Evolutionary conservation across 306 rosid genomes (phyloP).

Genomic region (Astragalus membranaceus): DNA sequence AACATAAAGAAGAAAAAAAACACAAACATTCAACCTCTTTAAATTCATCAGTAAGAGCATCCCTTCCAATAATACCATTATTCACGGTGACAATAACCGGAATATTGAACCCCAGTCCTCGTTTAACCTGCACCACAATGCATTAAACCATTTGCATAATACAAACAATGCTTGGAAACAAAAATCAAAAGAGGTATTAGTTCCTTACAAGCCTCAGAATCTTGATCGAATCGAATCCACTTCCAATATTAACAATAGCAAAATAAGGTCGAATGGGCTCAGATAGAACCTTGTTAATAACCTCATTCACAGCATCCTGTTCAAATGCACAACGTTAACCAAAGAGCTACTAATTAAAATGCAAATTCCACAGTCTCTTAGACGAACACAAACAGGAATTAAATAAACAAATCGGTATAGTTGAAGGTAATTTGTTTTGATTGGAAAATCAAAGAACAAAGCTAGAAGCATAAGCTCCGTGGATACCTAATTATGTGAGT

Average conservation of each 20-base stretch:
- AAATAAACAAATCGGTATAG: background rate
- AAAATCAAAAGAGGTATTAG: background rate
- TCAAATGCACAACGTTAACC: background rate
- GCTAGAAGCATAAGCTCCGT: background rate
- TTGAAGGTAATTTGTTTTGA: background rate
- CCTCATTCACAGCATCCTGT: slow-evolving; percentile 65
- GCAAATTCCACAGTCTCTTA: background rate
- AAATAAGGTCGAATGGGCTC: slow-evolving; percentile 75
- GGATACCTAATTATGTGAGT: background rate
- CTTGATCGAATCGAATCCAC: slow-evolving; percentile 29
- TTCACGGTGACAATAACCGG: slow-evolving; percentile 47
- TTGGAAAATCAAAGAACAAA: background rate
- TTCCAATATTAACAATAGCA: slow-evolving; percentile 49
- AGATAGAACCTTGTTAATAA: slow-evolving; percentile 45
- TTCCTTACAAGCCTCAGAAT: slow-evolving; percentile 43
- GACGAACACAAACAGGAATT: background rate
- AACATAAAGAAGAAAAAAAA: slow-evolving; percentile 8
- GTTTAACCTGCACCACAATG: slow-evolving; percentile 30
- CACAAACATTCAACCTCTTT: slow-evolving; percentile 46
- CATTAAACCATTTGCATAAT: slow-evolving; percentile 8
- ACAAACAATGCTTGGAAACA: background rate
- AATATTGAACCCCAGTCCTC: slow-evolving; percentile 34
- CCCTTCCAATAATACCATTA: slow-evolving; percentile 62
- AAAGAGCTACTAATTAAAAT: background rate
- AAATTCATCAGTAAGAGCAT: slow-evolving; percentile 45